A percentile compares a stretch with the other conserved stretches of the same genome.
These are phyloP conservation scores for Chlorella sp. DNA, from an alignment of 139 green algal genomes.

Conservation along the genomic window DNA sequence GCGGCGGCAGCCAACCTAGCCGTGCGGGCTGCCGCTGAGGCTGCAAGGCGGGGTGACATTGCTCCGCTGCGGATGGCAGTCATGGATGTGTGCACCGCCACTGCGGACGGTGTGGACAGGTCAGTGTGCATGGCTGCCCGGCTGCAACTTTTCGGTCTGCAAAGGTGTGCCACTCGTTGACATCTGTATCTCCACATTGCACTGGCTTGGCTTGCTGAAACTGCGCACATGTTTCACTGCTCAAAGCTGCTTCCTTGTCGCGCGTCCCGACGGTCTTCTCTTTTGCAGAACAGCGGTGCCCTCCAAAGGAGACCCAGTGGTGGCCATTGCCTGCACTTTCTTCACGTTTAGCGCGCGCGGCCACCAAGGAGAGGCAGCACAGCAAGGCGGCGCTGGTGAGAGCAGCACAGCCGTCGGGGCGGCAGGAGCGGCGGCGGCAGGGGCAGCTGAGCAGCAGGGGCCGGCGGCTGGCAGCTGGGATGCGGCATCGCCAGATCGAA, in stretches of 20 bases:
- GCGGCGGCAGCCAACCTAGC: not conserved
- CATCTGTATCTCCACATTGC: too few species aligned
- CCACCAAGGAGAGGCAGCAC: not conserved
- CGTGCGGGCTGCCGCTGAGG: not conserved
- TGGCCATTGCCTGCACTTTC: constrained; percentile 65
- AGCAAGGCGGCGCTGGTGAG: not conserved
- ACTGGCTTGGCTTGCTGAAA: not conserved
- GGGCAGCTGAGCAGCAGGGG: not conserved
- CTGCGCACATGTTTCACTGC: not conserved
- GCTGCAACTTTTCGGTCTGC: too few species aligned
- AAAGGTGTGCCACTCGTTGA: too few species aligned
- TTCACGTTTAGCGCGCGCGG: constrained; percentile 10
- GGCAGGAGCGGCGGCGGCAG: too few species aligned
- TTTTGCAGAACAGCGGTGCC: constrained; percentile 53
- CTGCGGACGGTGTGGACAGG: constrained; percentile 60
- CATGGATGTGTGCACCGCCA: constrained; percentile 66
- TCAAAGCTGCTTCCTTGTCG: too few species aligned
- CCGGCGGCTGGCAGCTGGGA: not conserved
- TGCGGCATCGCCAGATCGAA: not conserved
- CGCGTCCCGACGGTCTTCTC: too few species aligned
- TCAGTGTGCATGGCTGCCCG: too few species aligned
- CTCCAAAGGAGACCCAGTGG: constrained; percentile 61
- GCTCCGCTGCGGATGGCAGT: constrained; percentile 58
- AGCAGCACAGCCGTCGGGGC: not conserved
- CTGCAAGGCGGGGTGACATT: constrained; percentile 61